A percentile compares a stretch with the other conserved stretches of the same genome.
Evolutionary conservation across 2,329 filamentous ascomycete genomes (phyloP).

Genomic region (Sarocladium oryzae): DNA sequence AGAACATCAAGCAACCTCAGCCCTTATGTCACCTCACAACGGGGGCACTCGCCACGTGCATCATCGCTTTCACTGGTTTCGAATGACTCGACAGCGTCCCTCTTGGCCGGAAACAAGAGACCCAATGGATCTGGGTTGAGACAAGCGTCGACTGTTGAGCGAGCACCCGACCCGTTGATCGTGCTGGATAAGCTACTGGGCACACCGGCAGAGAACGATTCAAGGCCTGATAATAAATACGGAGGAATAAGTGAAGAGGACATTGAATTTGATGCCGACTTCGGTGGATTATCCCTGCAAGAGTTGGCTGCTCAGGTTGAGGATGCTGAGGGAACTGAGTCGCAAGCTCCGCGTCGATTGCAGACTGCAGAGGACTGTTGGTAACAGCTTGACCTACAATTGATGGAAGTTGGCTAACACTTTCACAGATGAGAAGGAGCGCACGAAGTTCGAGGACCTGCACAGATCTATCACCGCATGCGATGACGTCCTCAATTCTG

Average conservation of each 20-base stretch:
- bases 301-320: conserved; percentile 51
- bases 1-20: conserved; percentile 63
- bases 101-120: conserved; percentile 58
- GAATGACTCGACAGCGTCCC: conserved; percentile 69
- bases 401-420: conserved; percentile 1
- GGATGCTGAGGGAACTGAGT: conserved; percentile 16
- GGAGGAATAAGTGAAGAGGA: conserved; percentile 38
- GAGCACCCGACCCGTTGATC: conserved; percentile 63
- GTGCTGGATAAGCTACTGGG: conserved; percentile 51
- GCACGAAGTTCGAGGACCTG: conserved; percentile 79
- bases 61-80: conserved; percentile 75
- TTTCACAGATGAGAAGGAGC: conserved; percentile 66
- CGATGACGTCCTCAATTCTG: conserved; percentile 87
- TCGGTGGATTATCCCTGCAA: conserved; percentile 68
- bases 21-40: conserved; percentile 61
- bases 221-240: conserved; percentile 13
- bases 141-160: conserved; percentile 44
- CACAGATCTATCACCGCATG: conserved; percentile 85
- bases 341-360: conserved; percentile 13
- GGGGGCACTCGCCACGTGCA: conserved; percentile 61
- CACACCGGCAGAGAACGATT: conserved; percentile 18
- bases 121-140: conserved; percentile 64
- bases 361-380: conserved; percentile 69
- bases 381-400: conserved; percentile 18
- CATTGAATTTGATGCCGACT: conserved; percentile 65